Evolutionary conservation across 202 grass and related monocot genomes (phyloP).

Genomic region (Bolboschoenoplectus hybrid): DNA sequence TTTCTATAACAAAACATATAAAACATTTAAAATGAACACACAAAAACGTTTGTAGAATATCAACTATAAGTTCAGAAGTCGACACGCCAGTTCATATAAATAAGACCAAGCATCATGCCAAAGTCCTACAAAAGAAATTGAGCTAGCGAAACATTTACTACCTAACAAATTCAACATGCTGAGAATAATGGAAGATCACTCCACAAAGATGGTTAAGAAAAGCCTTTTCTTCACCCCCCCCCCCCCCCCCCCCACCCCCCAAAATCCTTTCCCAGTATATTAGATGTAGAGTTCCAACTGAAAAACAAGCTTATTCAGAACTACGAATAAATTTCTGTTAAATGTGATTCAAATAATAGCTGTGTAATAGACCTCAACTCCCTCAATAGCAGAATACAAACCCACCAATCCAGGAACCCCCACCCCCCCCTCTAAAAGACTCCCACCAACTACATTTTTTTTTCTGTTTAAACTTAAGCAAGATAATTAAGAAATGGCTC

Average conservation of each 20-base stretch:
- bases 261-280: background rate
- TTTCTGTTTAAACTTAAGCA: constrained; percentile 15
- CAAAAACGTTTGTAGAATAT: background rate
- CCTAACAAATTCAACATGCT: background rate
- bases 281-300: background rate
- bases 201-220: background rate
- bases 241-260: background rate
- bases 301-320: background rate
- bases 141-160: background rate
- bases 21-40: background rate
- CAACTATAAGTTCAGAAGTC: background rate
- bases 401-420: background rate
- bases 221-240: background rate
- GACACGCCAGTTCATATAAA: background rate
- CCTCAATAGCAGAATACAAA: constrained; percentile 15
- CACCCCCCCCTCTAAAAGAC: background rate
- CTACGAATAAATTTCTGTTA: background rate
- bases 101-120: background rate
- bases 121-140: background rate
- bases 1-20: background rate
- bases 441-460: background rate
- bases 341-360: background rate
- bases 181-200: background rate
- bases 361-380: background rate
- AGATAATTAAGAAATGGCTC: constrained; percentile 83